Conservation (phyloP, 768 basidiomycete species). For the Pleurotus citrinopileatus region DNA sequence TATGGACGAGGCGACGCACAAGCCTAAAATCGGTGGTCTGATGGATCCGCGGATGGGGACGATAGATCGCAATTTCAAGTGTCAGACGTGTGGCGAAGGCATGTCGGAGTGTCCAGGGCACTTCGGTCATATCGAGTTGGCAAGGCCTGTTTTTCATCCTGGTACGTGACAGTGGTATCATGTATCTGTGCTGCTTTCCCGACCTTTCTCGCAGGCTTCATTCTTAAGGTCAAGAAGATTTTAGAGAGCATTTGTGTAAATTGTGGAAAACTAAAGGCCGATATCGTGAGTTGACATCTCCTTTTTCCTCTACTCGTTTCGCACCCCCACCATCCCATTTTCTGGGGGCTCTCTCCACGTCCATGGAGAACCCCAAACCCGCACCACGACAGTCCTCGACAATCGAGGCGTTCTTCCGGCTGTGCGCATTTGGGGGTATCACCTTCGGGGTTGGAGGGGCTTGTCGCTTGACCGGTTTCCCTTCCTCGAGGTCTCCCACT, state of each 20-base stretch:
- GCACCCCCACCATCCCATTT: constrained; percentile 92
- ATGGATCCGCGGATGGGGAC: constrained; percentile 99
- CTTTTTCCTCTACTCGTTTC: constrained; percentile 87
- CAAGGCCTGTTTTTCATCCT: constrained; percentile 95
- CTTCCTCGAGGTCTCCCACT: constrained; percentile 10
- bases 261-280: constrained; percentile 96
- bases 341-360: constrained; percentile 97
- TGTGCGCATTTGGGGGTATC: constrained; percentile 51
- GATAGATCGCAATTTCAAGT: constrained; percentile 97
- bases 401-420: constrained; percentile 84
- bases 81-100: constrained; percentile 99
- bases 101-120: constrained; percentile 99
- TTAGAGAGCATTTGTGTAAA: constrained; percentile 98
- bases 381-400: constrained; percentile 73
- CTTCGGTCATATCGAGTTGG: constrained; percentile 98
- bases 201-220: constrained; percentile 62
- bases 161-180: constrained; percentile 24
- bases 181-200: too few relatives aligned
- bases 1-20: constrained; percentile 91
- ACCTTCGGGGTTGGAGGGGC: constrained; percentile 55
- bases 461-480: constrained; percentile 88
- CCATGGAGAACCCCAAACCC: constrained; percentile 94
- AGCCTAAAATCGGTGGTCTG: constrained; percentile 88
- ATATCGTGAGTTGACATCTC: constrained; percentile 86
- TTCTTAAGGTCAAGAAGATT: constrained; percentile 99